Evolutionary conservation across 1,284 basidiomycete genomes (phyloP).

Genomic region (Calocybe gambosa): DNA sequence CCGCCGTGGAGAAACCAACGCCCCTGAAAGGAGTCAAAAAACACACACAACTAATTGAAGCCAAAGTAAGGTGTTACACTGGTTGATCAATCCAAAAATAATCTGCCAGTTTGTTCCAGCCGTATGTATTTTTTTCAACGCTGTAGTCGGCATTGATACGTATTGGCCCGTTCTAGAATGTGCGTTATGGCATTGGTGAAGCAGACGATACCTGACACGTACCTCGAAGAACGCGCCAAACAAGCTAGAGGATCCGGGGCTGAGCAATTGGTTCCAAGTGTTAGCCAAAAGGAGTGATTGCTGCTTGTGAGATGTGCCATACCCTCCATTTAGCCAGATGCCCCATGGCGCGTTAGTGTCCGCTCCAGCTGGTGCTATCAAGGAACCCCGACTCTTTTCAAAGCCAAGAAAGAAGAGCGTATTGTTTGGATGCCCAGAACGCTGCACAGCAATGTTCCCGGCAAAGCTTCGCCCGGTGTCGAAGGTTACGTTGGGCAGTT

Average conservation of each 20-base stretch:
- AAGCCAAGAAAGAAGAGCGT: constrained; percentile 71
- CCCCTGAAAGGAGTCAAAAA: constrained; percentile 32
- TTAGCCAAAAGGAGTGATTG: neutral
- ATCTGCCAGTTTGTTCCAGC: constrained; percentile 59
- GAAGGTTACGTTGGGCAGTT: constrained; percentile 62
- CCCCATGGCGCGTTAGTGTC: constrained; percentile 55
- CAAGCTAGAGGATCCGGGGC: constrained; percentile 67
- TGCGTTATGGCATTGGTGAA: neutral
- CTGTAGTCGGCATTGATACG: constrained; percentile 45
- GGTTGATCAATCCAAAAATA: constrained; percentile 72
- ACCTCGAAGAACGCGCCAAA: constrained; percentile 61
- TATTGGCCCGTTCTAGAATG: constrained; percentile 59
- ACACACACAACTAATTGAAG: neutral
- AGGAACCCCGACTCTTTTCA: constrained; percentile 54
- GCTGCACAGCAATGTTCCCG: constrained; percentile 61
- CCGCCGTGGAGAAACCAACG: constrained; percentile 60
- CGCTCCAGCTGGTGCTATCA: constrained; percentile 34
- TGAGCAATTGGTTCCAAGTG: constrained; percentile 20
- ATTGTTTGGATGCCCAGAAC: constrained; percentile 60
- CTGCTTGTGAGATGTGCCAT: constrained; percentile 17
- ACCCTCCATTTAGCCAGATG: constrained; percentile 74
- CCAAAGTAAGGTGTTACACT: constrained; percentile 38
- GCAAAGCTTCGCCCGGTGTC: constrained; percentile 51
- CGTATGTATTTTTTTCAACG: constrained; percentile 43
- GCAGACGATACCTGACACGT: constrained; percentile 10